Base-by-base conservation (phyloP, 1,139 yeast species). In the Zygotorulaspora mrakii region DNA sequence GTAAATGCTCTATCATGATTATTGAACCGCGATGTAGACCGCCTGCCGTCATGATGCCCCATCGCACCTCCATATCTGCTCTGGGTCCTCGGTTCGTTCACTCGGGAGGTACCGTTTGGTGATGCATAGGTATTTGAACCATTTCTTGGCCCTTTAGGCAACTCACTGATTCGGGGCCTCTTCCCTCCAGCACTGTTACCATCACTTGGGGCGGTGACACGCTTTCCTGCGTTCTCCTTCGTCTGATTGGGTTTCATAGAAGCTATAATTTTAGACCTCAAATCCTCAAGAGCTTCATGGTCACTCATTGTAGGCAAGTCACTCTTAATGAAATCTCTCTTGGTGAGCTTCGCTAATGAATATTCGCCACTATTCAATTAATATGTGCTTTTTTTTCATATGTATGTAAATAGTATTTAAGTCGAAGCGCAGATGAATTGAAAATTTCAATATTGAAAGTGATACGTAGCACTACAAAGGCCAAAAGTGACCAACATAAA, bases 181-280 rank as follows among this genome's bases (percentile, higher is more conserved):
- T 37, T 40, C 14, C n/a, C 27, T 5, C n/a, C 12, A 5, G 13
- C 31, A 12, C 17, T 32, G 18, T 17, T 20, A 31, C 13, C 42
- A 22, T 26, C 31, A 5, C 20, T 14, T 16, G 21, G 29, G 8
- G 35, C 9, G 9, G 34, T 34, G 21, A 33, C 29, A 23, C 48
- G 40, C 30, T 36, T 41, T 11, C 14, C 33, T 7, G 40, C 17
- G 13, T 33, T 31, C 8, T 28, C 42, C 7, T 29, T 30, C n/a
- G 27, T 24, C 29, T 25, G 30, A 4, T 39, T 43, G 16, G 26
- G 37, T 20, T 37, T 35, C 48, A 57, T 54, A 4, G 60, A 56
- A 1, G 54, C 57, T 23, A 57, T 53, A 14, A 57, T 57, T 42
- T 55, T 53, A 14, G 58, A 45, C 30, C 61, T 45, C 32, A 57